phyloP scores from a whole-genome alignment of 2,329 filamentous ascomycete species.

The Penicillium sp. region DNA sequence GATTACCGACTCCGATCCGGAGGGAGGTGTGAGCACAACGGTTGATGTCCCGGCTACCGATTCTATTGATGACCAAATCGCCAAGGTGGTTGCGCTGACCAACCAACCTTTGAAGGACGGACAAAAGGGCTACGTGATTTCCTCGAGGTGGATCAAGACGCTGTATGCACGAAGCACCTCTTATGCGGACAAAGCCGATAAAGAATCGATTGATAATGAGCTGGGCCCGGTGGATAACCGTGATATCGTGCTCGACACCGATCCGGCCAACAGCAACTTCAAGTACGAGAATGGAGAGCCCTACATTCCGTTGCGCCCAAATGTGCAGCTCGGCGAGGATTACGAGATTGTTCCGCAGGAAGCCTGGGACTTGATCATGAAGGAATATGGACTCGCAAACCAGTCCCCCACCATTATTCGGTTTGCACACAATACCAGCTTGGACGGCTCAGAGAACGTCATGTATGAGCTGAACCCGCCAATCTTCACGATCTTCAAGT shows the following conservation, averaged over 20 bases:
- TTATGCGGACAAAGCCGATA: slow-evolving; percentile 59
- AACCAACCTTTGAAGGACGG: slow-evolving; percentile 65
- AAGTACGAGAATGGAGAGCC: slow-evolving; percentile 51
- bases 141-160: slow-evolving; percentile 74
- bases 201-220: slow-evolving; percentile 63
- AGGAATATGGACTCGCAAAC: slow-evolving; percentile 78
- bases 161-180: slow-evolving; percentile 69
- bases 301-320: slow-evolving; percentile 75
- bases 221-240: slow-evolving; percentile 87
- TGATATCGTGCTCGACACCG: slow-evolving; percentile 69
- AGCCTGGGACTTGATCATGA: slow-evolving; percentile 78
- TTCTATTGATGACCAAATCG: slow-evolving; percentile 70
- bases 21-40: slow-evolving; percentile 27
- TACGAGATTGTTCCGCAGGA: slow-evolving; percentile 77
- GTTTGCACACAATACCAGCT: slow-evolving; percentile 72
- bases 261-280: slow-evolving; percentile 44
- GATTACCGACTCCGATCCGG: slow-evolving; percentile 34
- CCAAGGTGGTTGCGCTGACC: slow-evolving; percentile 66
- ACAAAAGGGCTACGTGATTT: slow-evolving; percentile 77
- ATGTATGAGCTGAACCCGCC: slow-evolving; percentile 84
- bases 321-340: slow-evolving; percentile 65
- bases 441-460: slow-evolving; percentile 66
- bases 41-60: slow-evolving; percentile 2
- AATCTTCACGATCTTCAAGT: slow-evolving; percentile 79
- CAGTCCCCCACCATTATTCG: slow-evolving; percentile 74